These are phyloP conservation scores for Plasmodium adleri DNA, from an alignment of 169 alveolate genomes.

Conservation along the genomic window DNA sequence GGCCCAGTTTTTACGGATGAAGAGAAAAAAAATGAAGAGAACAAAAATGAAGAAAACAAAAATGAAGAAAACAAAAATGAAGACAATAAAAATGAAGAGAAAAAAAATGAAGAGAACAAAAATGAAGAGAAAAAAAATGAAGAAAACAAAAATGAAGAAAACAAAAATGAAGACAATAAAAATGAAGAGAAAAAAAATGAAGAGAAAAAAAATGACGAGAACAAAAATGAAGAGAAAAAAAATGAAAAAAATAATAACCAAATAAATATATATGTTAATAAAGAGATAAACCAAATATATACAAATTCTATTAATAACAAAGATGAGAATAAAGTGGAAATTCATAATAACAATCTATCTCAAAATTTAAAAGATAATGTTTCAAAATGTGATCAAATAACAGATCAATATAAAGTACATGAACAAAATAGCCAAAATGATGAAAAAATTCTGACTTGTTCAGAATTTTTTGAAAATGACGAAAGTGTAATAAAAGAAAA, in stretches of 20 bases:
- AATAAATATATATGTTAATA: neutral
- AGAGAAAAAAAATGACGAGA: neutral
- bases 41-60: neutral
- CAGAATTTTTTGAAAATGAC: too few relatives aligned
- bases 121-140: neutral
- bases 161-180: neutral
- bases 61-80: neutral
- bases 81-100: neutral
- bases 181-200: neutral
- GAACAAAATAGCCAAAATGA: too few relatives aligned
- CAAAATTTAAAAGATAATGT: neutral
- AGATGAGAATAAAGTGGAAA: neutral
- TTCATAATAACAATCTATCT: neutral
- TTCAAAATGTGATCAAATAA: neutral
- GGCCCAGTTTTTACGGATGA: slow-evolving; percentile 77
- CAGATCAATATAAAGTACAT: neutral
- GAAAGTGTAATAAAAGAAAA: too few relatives aligned
- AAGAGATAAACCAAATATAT: neutral
- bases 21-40: slow-evolving; percentile 1
- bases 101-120: neutral
- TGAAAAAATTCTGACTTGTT: too few relatives aligned
- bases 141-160: neutral
- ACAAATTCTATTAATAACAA: neutral
- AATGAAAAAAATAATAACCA: neutral
- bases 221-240: neutral